Conservation (phyloP, 176 grass and related monocot species). For the Phragmites australis region DNA sequence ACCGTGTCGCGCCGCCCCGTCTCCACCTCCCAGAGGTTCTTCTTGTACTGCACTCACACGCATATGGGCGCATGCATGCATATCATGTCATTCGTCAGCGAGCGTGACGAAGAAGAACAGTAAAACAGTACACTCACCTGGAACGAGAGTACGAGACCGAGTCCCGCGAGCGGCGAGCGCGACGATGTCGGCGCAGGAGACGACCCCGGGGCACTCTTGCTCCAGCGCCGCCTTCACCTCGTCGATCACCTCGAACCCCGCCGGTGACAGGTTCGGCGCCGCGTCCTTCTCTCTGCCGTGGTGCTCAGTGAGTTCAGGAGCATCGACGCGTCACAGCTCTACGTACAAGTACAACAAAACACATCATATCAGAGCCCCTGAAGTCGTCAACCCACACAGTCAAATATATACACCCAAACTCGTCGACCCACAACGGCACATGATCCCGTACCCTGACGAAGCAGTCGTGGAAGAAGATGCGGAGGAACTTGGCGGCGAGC, state of each 20-base stretch:
- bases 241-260: slow-evolving; percentile 59
- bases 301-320: slow-evolving; percentile 46
- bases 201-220: slow-evolving; percentile 6
- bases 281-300: slow-evolving; percentile 62
- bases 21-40: slow-evolving; percentile 53
- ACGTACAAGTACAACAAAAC: not conserved
- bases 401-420: too few species aligned
- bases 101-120: not conserved
- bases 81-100: not conserved
- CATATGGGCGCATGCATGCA: not conserved
- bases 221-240: slow-evolving; percentile 52
- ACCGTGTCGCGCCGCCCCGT: slow-evolving; percentile 49
- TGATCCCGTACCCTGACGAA: slow-evolving; percentile 39
- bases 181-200: slow-evolving; percentile 55
- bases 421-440: too few species aligned
- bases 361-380: too few species aligned
- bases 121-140: not conserved
- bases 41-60: slow-evolving; percentile 30
- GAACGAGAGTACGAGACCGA: slow-evolving; percentile 40
- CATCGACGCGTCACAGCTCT: slow-evolving; percentile 71
- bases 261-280: slow-evolving; percentile 37
- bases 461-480: slow-evolving; percentile 57
- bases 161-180: slow-evolving; percentile 48
- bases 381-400: too few species aligned
- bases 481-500: slow-evolving; percentile 54